Percentiles rank a stretch among this genome's conserved stretches.
phyloP scores from a whole-genome alignment of 768 basidiomycete species.

The Termitomyces sp. region DNA sequence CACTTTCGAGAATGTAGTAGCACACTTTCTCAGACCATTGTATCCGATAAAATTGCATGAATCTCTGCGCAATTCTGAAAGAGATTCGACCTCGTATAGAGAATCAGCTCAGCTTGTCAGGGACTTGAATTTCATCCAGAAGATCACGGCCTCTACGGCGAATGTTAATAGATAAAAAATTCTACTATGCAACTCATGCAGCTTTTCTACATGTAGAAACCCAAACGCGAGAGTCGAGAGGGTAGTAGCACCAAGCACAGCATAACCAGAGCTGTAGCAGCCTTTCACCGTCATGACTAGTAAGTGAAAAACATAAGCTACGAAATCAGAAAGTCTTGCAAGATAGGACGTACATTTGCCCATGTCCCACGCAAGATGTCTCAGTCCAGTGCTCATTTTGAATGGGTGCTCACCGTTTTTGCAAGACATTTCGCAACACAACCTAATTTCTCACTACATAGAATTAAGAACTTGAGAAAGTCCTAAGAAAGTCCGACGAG shows the following conservation, averaged over 20 bases:
- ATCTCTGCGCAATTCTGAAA: background rate
- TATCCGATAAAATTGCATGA: too few species aligned
- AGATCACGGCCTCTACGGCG: background rate
- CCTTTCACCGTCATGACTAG: constrained; percentile 81
- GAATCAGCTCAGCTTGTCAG: background rate
- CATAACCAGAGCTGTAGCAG: constrained; percentile 77
- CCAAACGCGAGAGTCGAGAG: constrained; percentile 68
- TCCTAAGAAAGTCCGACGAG: background rate
- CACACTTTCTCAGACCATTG: too few species aligned
- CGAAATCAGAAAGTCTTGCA: background rate
- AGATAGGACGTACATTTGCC: constrained; percentile 58
- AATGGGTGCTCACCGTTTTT: constrained; percentile 33
- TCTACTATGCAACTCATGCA: background rate
- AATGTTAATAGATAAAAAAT: background rate
- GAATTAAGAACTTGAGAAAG: background rate
- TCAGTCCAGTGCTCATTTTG: constrained; percentile 43
- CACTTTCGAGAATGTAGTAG: background rate
- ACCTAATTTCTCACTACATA: constrained; percentile 38
- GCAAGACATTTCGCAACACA: constrained; percentile 30
- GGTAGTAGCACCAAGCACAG: constrained; percentile 78
- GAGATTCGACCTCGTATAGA: background rate
- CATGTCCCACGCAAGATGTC: constrained; percentile 89
- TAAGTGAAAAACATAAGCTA: background rate
- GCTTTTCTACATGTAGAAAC: constrained; percentile 32
- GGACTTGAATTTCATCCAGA: background rate